Base-by-base conservation (phyloP, 164 flowering plant species). In the Umbellularia californica region DNA sequence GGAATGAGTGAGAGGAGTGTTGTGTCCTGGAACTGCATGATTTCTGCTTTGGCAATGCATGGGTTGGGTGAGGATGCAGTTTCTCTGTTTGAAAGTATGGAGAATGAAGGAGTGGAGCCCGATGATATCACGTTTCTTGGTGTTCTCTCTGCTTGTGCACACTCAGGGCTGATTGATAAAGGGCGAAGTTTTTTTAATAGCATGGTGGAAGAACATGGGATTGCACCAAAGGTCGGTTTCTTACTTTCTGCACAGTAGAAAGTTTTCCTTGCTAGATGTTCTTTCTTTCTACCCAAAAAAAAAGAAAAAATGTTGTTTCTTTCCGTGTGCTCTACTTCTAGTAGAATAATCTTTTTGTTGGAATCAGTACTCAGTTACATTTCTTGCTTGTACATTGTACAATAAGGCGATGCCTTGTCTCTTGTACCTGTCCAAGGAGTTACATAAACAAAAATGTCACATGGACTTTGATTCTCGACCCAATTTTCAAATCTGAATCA, bases 1-100 rank as follows among this genome's bases (percentile, higher is more conserved):
- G 70, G 66, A 41, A 47, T 79, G 60, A 33, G 72, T 68, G 71
- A 76, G 51, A 84, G 65, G 77, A 70, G 69, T n/a, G 80, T 88
- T 47, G 33, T 75, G 28, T 67, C 66, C 28, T 87, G 91, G 90
- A 88, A 88, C n/a, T 85, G 85, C 28, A 73, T 87, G 76, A 85
- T 88, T 52, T 30, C 80, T 23, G 88, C 88, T 64, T 84, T 79
- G 67, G 90, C 88, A 27, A 73, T 80, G 63, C 88, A 85, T 78
- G 90, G 92, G 3, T 72, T 72, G 17, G 90, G 86, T 74, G 79
- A 77, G 77, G 85, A 87, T 77, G 90, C 92, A 3, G 72, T 87
- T 70, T 78, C 78, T 5, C 73, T 81, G 70, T 85, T 85, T 63
- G 14, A 23, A 28, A 65, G 75, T 9, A 82, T 85, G 88, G 79